phyloP scores from a whole-genome alignment of 2,329 filamentous ascomycete genomes.

The Pseudocercospora fijiensis region DNA sequence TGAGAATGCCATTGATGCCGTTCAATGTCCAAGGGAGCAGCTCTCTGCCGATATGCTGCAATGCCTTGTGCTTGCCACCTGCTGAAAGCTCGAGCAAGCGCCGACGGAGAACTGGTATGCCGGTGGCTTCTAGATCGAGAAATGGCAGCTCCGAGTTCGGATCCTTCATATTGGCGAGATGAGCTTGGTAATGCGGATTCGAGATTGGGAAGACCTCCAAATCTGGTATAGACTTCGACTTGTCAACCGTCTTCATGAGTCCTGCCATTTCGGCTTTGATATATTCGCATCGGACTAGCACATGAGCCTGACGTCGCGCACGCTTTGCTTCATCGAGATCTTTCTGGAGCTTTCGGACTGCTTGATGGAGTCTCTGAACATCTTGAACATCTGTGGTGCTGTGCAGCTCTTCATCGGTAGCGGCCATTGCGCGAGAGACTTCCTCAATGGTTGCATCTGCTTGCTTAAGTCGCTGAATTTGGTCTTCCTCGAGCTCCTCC shows the following conservation, averaged over 20 bases:
- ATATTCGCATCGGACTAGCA: conserved; percentile 7
- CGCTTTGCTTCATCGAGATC: background rate
- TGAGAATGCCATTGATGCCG: conserved; percentile 18
- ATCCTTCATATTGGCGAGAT: conserved; percentile 11
- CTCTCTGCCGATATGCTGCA: conserved; percentile 8
- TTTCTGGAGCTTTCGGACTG: background rate
- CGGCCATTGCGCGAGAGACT: background rate
- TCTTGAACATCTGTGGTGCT: background rate
- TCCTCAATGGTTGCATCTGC: background rate
- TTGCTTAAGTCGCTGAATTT: background rate
- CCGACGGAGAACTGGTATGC: conserved; percentile 9
- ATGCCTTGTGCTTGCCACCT: conserved; percentile 15
- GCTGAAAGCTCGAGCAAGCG: conserved; percentile 7
- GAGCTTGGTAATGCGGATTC: conserved; percentile 24
- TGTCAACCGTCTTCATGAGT: conserved; percentile 9
- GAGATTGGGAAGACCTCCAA: conserved; percentile 23
- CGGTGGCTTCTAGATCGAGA: conserved; percentile 8
- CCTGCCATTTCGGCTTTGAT: background rate
- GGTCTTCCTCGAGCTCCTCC: background rate
- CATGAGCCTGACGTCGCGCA: conserved; percentile 1
- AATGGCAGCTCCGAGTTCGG: background rate
- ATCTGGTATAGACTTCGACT: conserved; percentile 15
- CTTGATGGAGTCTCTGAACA: background rate
- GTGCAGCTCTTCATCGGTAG: background rate
- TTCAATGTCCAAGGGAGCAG: conserved; percentile 18